Conservation (phyloP, 208 protist genomes). For the Crithidia sp. region DNA sequence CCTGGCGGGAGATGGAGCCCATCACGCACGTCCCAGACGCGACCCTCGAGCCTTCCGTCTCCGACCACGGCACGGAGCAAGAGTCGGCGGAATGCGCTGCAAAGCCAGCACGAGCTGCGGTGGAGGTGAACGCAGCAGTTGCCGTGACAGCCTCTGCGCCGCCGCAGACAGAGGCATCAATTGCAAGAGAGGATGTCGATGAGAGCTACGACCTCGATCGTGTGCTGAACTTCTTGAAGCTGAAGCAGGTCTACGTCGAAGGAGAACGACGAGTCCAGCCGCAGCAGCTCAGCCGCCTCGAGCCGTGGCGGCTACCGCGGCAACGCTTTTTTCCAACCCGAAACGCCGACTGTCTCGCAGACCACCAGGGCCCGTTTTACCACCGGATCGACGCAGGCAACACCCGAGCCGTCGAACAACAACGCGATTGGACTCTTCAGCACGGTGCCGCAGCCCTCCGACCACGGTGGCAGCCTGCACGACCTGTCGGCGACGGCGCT, state of each 20-base stretch:
- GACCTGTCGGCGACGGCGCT: constrained; percentile 1
- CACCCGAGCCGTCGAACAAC: background rate
- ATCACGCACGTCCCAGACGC: background rate
- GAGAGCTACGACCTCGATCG: constrained; percentile 33
- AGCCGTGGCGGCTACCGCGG: constrained; percentile 4
- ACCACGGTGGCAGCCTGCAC: background rate
- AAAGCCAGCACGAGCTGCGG: background rate
- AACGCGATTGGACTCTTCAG: constrained; percentile 12
- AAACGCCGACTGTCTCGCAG: constrained; percentile 3
- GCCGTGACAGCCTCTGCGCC: background rate
- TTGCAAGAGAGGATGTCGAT: constrained; percentile 16
- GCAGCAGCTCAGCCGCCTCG: constrained; percentile 18
- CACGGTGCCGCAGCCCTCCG: constrained; percentile 11
- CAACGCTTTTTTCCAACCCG: constrained; percentile 15
- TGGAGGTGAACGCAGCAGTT: background rate
- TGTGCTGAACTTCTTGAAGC: constrained; percentile 28
- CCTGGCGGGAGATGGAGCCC: constrained; percentile 1
- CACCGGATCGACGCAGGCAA: background rate
- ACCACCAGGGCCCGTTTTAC: background rate
- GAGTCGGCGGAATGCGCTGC: background rate
- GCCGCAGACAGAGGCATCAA: background rate
- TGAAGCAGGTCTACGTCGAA: constrained; percentile 17
- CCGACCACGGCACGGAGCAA: background rate
- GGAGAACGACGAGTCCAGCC: constrained; percentile 12
- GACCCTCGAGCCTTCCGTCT: background rate